Conservation (phyloP, 257 asterid species). For the Agastache rugosa region DNA sequence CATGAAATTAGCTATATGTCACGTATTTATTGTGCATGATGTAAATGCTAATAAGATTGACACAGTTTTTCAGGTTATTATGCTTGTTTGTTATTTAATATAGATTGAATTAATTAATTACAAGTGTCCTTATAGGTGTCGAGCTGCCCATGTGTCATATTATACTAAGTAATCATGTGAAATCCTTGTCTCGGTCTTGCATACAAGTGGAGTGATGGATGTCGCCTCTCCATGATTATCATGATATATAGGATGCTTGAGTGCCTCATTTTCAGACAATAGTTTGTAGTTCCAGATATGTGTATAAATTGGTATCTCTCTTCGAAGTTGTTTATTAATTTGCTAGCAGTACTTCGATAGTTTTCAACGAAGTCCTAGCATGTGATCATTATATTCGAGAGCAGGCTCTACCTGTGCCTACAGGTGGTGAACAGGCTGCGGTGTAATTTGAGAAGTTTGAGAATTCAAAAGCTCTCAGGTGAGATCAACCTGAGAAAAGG, state of each 20-base stretch:
- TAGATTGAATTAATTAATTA: not conserved
- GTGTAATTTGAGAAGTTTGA: constrained; percentile 9
- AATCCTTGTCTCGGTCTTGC: constrained; percentile 20
- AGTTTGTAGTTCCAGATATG: not conserved
- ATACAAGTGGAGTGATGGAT: not conserved
- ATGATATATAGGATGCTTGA: not conserved
- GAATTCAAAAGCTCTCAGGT: not conserved
- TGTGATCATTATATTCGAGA: not conserved
- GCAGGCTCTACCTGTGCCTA: constrained; percentile 3
- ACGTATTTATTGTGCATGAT: not conserved
- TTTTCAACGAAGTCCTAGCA: not conserved
- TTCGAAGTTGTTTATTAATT: not conserved
- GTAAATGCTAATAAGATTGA: constrained; percentile 1
- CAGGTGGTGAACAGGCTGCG: constrained; percentile 17
- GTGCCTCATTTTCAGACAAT: not conserved
- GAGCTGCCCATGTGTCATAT: not conserved
- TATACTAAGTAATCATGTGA: not conserved
- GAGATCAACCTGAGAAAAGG: constrained; percentile 13
- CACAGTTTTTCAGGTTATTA: not conserved
- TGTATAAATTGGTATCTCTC: not conserved
- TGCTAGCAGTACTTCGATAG: not conserved
- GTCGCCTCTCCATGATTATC: constrained; percentile 6
- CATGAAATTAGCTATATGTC: constrained; percentile 12
- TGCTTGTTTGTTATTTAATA: not conserved
- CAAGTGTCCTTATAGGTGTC: not conserved